These are phyloP conservation scores for Nigrograna mackinnonii DNA, from an alignment of 2,329 filamentous ascomycete species.

Conservation along the genomic window DNA sequence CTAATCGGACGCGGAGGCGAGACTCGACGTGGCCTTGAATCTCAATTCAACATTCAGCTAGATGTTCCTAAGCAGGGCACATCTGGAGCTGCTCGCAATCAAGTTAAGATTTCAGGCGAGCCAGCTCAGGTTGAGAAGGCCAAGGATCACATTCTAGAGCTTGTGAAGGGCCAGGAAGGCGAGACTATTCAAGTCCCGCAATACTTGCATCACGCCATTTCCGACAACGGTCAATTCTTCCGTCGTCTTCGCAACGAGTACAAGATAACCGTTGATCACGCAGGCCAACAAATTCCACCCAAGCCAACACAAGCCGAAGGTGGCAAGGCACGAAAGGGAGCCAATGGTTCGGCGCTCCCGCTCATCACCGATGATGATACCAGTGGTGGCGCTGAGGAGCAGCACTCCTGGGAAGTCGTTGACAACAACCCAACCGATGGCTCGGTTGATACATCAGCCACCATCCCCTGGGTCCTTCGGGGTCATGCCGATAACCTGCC, in stretches of 20 bases:
- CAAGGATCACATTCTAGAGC: conserved; percentile 77
- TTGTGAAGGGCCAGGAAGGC: conserved; percentile 85
- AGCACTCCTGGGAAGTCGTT: conserved; percentile 83
- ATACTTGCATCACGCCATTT: conserved; percentile 79
- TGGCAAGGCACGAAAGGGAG: conserved; percentile 51
- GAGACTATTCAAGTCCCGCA: conserved; percentile 85
- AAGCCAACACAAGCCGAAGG: conserved; percentile 62
- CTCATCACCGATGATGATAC: conserved; percentile 87
- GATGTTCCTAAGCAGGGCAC: conserved; percentile 82
- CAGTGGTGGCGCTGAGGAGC: conserved; percentile 57
- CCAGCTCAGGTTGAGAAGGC: conserved; percentile 80
- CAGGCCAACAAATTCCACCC: conserved; percentile 74
- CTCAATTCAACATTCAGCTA: conserved; percentile 81
- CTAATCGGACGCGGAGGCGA: conserved; percentile 93
- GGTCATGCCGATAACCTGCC: conserved; percentile 77
- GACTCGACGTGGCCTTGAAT: conserved; percentile 80
- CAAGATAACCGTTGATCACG: conserved; percentile 90
- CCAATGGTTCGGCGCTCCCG: conserved; percentile 70
- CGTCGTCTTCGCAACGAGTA: conserved; percentile 83
- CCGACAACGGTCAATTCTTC: conserved; percentile 93
- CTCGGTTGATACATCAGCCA: conserved; percentile 53
- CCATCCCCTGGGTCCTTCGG: conserved; percentile 88
- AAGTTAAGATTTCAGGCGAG: conserved; percentile 82
- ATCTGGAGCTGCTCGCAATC: conserved; percentile 74
- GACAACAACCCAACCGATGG: conserved; percentile 61